These are phyloP conservation scores for Chrysanthemum lavandulifolium DNA, from an alignment of 129 eudicot species.

Conservation along the genomic window DNA sequence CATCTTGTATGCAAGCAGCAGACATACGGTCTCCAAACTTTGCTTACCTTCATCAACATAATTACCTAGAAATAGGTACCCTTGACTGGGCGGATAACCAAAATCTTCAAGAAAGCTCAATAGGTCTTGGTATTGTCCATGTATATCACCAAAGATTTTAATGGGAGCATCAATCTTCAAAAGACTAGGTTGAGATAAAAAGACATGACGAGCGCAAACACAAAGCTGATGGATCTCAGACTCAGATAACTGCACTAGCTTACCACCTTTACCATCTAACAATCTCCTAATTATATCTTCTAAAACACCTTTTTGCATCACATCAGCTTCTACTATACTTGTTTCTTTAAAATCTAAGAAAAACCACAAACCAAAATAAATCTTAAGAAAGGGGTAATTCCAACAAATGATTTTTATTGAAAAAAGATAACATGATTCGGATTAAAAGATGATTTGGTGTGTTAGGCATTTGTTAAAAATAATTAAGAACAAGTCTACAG, in stretches of 20 bases:
- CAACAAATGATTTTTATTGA: too few relatives aligned
- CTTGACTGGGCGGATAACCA: constrained; percentile 73
- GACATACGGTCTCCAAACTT: constrained; percentile 85
- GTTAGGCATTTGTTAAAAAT: too few relatives aligned
- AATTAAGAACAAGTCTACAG: too few relatives aligned
- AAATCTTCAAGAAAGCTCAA: constrained; percentile 74
- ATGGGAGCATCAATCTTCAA: constrained; percentile 68
- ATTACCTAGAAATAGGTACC: constrained; percentile 80
- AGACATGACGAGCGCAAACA: constrained; percentile 65
- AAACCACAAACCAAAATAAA: too few relatives aligned
- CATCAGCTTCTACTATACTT: constrained; percentile 36
- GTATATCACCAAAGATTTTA: constrained; percentile 88
- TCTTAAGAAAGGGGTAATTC: too few relatives aligned
- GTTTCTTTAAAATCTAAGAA: constrained; percentile 48
- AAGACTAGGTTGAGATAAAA: constrained; percentile 74
- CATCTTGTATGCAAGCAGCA: constrained; percentile 77
- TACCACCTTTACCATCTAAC: constrained; percentile 73
- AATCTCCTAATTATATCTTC: constrained; percentile 53
- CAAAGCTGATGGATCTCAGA: constrained; percentile 82
- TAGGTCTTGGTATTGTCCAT: constrained; percentile 85
- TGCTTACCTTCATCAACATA: constrained; percentile 91
- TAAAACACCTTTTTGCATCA: constrained; percentile 65
- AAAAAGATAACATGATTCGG: too few relatives aligned
- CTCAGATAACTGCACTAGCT: constrained; percentile 78
- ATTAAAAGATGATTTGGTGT: too few relatives aligned